phyloP scores from a whole-genome alignment of 2,329 filamentous ascomycete species.

The Neopestalotiopsis clavispora region DNA sequence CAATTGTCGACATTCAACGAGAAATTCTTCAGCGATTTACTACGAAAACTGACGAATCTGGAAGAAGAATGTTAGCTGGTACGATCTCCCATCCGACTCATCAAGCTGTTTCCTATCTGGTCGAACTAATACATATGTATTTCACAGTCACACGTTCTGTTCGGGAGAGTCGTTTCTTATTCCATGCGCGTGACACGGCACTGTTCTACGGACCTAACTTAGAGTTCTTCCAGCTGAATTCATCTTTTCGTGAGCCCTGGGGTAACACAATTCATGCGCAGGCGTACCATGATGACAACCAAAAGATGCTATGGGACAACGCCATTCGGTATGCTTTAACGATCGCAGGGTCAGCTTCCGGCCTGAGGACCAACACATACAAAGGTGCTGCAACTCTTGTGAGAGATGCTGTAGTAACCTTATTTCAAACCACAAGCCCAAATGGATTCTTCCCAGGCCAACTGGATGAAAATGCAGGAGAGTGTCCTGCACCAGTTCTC shows the following conservation, averaged over 20 bases:
- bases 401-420: not conserved
- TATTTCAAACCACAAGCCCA: not conserved
- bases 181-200: conserved; percentile 24
- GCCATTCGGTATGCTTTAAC: conserved; percentile 20
- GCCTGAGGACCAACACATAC: not conserved
- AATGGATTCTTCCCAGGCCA: conserved; percentile 18
- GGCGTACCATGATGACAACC: conserved; percentile 17
- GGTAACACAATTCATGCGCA: conserved; percentile 21
- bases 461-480: conserved; percentile 16
- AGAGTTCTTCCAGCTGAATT: not conserved
- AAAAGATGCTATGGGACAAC: conserved; percentile 20
- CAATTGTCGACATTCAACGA: conserved; percentile 12
- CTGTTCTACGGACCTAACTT: conserved; percentile 18
- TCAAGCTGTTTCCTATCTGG: not conserved
- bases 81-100: not conserved
- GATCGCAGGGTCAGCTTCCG: conserved; percentile 4
- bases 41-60: conserved; percentile 16
- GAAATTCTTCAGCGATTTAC: conserved; percentile 20
- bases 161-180: conserved; percentile 22
- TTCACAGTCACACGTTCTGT: conserved; percentile 20
- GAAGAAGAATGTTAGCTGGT: conserved; percentile 22
- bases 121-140: not conserved
- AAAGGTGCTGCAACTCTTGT: not conserved
- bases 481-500: not conserved
- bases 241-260: conserved; percentile 19